Evolutionary conservation across 164 flowering plant species (phyloP).

Genomic region (Chimonanthus salicifolius): DNA sequence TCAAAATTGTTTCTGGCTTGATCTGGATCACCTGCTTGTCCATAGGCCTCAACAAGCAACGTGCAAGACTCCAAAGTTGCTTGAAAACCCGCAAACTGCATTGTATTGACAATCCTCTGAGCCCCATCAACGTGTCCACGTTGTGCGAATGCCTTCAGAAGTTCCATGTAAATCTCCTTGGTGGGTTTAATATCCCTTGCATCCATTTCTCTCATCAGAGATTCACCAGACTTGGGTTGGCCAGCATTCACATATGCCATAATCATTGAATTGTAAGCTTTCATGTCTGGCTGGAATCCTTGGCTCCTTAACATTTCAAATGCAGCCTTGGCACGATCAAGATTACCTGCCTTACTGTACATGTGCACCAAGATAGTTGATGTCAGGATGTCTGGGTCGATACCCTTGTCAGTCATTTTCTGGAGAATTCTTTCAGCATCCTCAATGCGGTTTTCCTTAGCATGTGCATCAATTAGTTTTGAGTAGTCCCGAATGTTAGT

Average conservation of each 20-base stretch:
- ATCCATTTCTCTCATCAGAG: conserved; percentile 76
- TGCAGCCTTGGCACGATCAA: conserved; percentile 58
- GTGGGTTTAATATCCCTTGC: conserved; percentile 48
- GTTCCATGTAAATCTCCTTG: conserved; percentile 65
- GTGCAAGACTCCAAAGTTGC: conserved; percentile 52
- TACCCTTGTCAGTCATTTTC: conserved; percentile 75
- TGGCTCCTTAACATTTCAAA: conserved; percentile 55
- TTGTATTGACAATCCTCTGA: conserved; percentile 39
- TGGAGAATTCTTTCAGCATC: conserved; percentile 77
- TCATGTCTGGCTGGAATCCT: conserved; percentile 62
- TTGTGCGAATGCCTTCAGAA: conserved; percentile 57
- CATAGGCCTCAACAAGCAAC: conserved; percentile 70
- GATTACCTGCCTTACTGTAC: conserved; percentile 69
- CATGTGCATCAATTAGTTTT: conserved; percentile 65
- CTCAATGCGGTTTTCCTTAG: conserved; percentile 49
- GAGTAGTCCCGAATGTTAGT: conserved; percentile 65
- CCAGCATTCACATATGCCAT: conserved; percentile 71
- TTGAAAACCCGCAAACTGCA: conserved; percentile 61
- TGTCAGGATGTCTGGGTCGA: conserved; percentile 53
- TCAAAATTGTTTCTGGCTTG: conserved; percentile 63
- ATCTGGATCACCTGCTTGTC: conserved; percentile 46
- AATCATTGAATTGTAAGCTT: conserved; percentile 66
- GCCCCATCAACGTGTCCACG: conserved; percentile 50
- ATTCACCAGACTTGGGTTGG: conserved; percentile 44
- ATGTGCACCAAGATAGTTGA: conserved; percentile 51